Percentiles rank a stretch among this genome's conserved stretches.
phyloP scores from a whole-genome alignment of 345 rosid genomes.

The Sapria himalayana region DNA sequence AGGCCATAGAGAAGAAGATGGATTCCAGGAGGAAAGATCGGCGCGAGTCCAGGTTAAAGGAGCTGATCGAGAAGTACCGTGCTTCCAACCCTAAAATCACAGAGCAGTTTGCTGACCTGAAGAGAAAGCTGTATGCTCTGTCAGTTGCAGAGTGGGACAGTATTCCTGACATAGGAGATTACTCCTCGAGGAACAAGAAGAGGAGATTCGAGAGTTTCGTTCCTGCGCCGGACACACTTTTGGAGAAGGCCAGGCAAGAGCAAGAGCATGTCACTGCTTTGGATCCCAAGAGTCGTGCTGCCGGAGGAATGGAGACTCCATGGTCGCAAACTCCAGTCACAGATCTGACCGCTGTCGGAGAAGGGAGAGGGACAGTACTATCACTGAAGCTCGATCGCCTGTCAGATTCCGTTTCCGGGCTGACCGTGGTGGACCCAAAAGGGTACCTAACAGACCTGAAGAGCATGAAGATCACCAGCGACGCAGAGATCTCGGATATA shows the following conservation, averaged over 20 bases:
- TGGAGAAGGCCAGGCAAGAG: conserved; percentile 89
- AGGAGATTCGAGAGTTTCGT: conserved; percentile 85
- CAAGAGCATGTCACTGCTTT: conserved; percentile 85
- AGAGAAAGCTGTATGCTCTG: conserved; percentile 51
- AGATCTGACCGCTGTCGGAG: conserved; percentile 83
- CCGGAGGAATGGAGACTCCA: conserved; percentile 74
- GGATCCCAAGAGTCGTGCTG: conserved; percentile 72
- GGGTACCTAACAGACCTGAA: conserved; percentile 79
- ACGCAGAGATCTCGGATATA: conserved; percentile 82
- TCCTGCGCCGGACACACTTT: conserved; percentile 66
- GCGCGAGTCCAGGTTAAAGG: conserved; percentile 64
- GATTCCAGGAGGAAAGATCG: conserved; percentile 78
- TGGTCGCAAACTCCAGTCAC: conserved; percentile 78
- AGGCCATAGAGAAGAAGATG: conserved; percentile 68
- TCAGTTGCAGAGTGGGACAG: conserved; percentile 73
- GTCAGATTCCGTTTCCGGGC: conserved; percentile 67
- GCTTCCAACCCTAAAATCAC: conserved; percentile 87
- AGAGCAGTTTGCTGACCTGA: conserved; percentile 84
- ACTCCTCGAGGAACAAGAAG: conserved; percentile 70
- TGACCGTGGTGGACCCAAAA: conserved; percentile 86
- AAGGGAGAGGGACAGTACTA: conserved; percentile 86
- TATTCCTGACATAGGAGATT: conserved; percentile 81
- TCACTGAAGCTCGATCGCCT: conserved; percentile 76
- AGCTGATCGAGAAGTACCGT: conserved; percentile 77
- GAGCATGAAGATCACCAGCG: conserved; percentile 91